These are phyloP conservation scores for Medakamo hakoo DNA, from an alignment of 139 green algal species.

Conservation along the genomic window DNA sequence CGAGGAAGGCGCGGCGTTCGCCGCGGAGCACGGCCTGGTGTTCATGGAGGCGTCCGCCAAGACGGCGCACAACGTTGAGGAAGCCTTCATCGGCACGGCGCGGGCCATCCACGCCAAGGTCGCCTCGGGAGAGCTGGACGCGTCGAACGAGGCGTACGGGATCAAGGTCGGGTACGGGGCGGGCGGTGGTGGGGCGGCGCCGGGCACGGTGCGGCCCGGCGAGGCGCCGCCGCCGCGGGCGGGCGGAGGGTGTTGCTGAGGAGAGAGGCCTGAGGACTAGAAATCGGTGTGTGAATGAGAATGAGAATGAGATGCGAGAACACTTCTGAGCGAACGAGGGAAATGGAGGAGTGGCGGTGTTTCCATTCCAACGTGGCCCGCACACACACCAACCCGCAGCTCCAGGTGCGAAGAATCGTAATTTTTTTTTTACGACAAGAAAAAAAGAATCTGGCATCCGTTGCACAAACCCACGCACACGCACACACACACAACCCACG, in stretches of 20 bases:
- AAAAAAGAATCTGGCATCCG: too few species aligned
- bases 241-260: neutral
- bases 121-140: conserved; percentile 84
- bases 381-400: too few species aligned
- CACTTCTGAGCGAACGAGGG: neutral
- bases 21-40: conserved; percentile 92
- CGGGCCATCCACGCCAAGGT: conserved; percentile 97
- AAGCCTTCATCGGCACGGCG: conserved; percentile 98
- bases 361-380: too few species aligned
- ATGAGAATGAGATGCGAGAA: too few species aligned
- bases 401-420: neutral
- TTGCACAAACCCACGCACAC: neutral
- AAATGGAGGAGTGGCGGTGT: neutral
- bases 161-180: conserved; percentile 94
- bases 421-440: neutral
- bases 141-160: conserved; percentile 92
- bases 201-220: conserved; percentile 19
- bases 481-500: conserved; percentile 4
- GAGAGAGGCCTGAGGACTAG: too few species aligned
- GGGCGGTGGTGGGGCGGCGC: conserved; percentile 15
- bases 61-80: conserved; percentile 97
- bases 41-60: conserved; percentile 98
- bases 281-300: neutral
- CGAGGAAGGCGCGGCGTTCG: conserved; percentile 97
- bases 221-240: conserved; percentile 5